Conservation (phyloP, 345 rosid genomes). For the Eucalyptus marginata region DNA sequence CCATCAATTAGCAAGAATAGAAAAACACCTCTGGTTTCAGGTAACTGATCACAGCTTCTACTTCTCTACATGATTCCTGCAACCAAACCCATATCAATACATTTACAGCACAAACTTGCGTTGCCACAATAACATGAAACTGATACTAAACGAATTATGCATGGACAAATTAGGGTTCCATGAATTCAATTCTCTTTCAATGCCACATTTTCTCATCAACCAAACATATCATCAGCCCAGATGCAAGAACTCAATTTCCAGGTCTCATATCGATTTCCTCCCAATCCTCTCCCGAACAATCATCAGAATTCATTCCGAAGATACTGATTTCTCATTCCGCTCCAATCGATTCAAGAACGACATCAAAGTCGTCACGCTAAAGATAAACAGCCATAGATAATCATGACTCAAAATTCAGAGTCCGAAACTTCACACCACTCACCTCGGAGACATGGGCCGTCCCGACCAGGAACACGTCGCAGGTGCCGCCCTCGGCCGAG, state of each 20-base stretch:
- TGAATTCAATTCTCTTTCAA: not conserved
- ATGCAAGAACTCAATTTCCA: not conserved
- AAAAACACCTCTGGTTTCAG: constrained; percentile 87
- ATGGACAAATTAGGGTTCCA: not conserved
- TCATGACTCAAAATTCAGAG: not conserved
- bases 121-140: not conserved
- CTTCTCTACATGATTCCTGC: constrained; percentile 87
- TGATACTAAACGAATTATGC: not conserved
- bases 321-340: not conserved
- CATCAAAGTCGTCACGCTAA: not conserved
- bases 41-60: constrained; percentile 58
- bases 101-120: not conserved
- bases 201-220: not conserved
- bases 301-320: not conserved
- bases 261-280: not conserved
- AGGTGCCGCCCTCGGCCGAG: constrained; percentile 49
- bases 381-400: not conserved
- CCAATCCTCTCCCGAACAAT: not conserved
- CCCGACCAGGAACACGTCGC: constrained; percentile 83
- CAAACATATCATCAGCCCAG: not conserved
- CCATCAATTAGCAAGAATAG: constrained; percentile 5
- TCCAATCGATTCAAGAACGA: not conserved
- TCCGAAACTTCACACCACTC: not conserved
- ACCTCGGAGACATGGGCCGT: constrained; percentile 96
- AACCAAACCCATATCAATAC: not conserved